Conservation (phyloP, 352 stramenopile genomes). For the Thraustochytrium sp. region DNA sequence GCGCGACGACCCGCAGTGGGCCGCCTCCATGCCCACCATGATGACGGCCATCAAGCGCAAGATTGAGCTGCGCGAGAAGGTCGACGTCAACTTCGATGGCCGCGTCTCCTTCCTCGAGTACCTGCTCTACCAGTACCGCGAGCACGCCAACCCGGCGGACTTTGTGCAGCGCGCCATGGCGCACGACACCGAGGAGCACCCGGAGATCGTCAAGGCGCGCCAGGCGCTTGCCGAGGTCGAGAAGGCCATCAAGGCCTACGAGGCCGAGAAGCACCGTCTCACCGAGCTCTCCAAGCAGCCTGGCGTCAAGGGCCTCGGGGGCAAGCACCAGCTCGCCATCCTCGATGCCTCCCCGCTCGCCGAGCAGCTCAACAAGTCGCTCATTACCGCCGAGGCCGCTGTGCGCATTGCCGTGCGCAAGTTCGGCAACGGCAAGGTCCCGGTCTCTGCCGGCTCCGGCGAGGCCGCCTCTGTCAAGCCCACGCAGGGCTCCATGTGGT, state of each 20-base stretch:
- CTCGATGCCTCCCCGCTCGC: conserved; percentile 19
- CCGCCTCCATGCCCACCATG: conserved; percentile 27
- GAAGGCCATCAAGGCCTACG: conserved; percentile 30
- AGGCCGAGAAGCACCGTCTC: conserved; percentile 39
- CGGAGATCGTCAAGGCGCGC: conserved; percentile 18
- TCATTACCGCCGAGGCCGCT: conserved; percentile 41
- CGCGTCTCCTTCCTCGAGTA: conserved; percentile 43
- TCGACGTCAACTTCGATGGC: conserved; percentile 44
- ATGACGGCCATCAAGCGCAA: conserved; percentile 45
- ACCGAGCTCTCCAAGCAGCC: not conserved
- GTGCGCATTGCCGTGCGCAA: conserved; percentile 28
- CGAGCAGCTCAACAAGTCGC: conserved; percentile 42
- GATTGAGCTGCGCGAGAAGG: conserved; percentile 40
- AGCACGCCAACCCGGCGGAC: conserved; percentile 25
- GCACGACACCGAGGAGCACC: conserved; percentile 23
- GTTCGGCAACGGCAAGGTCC: conserved; percentile 22
- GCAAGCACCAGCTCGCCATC: conserved; percentile 42
- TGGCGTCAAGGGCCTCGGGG: conserved; percentile 36
- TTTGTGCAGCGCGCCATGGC: conserved; percentile 30
- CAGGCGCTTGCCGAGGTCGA: conserved; percentile 40
- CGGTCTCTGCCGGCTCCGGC: not conserved
- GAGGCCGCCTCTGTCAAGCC: not conserved
- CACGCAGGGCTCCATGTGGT: conserved; percentile 33
- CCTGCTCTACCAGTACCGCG: conserved; percentile 42
- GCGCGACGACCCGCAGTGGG: conserved; percentile 26